Conservation (phyloP, 2,329 filamentous ascomycete species). For the Eurotiales sp. region DNA sequence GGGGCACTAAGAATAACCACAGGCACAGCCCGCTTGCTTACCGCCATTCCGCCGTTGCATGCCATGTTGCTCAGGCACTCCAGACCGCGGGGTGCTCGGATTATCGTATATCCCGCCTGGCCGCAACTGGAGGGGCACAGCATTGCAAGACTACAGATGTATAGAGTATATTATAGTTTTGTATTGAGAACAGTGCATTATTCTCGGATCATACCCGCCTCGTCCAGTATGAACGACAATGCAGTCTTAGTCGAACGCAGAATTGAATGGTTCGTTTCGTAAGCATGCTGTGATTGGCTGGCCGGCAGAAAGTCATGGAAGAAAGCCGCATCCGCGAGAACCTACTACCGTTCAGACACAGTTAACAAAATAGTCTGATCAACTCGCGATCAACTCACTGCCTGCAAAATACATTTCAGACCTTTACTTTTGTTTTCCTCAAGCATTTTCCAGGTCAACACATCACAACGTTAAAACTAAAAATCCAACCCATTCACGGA, state of each 20-base stretch:
- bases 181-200: too few relatives aligned
- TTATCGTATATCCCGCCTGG: constrained; percentile 5
- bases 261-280: too few relatives aligned
- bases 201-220: too few relatives aligned
- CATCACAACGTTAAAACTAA: background rate
- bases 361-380: too few relatives aligned
- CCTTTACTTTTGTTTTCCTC: too few relatives aligned
- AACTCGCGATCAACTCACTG: background rate
- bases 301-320: constrained; percentile 14
- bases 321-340: constrained; percentile 12
- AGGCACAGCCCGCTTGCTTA: background rate
- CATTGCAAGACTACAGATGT: too few relatives aligned
- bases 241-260: too few relatives aligned
- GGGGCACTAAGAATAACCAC: background rate
- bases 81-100: constrained; percentile 16
- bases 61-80: constrained; percentile 15
- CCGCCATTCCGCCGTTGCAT: constrained; percentile 21
- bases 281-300: constrained; percentile 11
- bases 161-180: too few relatives aligned
- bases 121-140: constrained; percentile 11
- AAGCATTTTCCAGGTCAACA: too few relatives aligned
- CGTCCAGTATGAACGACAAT: too few relatives aligned
- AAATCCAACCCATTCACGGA: constrained; percentile 26
- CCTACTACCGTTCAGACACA: background rate
- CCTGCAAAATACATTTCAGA: too few relatives aligned